A percentile compares a stretch with the other conserved stretches of the same genome.
phyloP scores from a whole-genome alignment of 2,329 filamentous ascomycete genomes.

The Diplodia intermedia region DNA sequence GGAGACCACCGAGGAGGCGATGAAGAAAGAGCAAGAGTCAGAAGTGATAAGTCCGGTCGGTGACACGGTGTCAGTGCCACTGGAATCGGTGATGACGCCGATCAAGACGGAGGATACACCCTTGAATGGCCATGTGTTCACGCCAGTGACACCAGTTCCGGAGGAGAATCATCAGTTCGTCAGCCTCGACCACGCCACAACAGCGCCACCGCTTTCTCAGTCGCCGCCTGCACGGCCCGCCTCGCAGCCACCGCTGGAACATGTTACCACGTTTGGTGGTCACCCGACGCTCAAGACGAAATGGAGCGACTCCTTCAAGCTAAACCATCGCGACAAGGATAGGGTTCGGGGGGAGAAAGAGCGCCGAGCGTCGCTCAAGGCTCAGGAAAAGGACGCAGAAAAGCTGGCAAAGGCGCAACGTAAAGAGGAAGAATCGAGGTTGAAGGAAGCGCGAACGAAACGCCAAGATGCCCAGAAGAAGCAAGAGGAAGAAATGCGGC shows the following conservation, averaged over 20 bases:
- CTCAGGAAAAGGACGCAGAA: conserved; percentile 61
- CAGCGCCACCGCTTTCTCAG: conserved; percentile 57
- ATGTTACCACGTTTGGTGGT: conserved; percentile 39
- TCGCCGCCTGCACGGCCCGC: conserved; percentile 31
- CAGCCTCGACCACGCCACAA: conserved; percentile 70
- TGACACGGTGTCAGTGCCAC: conserved; percentile 64
- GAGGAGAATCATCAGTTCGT: conserved; percentile 59
- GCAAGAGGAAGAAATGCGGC: conserved; percentile 68
- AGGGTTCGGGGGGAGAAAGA: conserved; percentile 38
- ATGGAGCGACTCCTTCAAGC: conserved; percentile 24
- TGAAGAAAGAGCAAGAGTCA: conserved; percentile 80
- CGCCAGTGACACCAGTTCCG: conserved; percentile 49
- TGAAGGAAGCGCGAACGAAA: conserved; percentile 44
- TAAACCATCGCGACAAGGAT: conserved; percentile 26
- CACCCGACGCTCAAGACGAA: conserved; percentile 21
- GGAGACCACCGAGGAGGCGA: conserved; percentile 76
- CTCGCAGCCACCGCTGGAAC: conserved; percentile 44
- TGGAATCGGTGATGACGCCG: conserved; percentile 48
- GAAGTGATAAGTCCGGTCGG: conserved; percentile 67
- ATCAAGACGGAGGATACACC: conserved; percentile 39
- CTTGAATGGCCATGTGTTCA: conserved; percentile 44
- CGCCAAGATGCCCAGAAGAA: conserved; percentile 64
- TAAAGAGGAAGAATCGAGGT: conserved; percentile 51
- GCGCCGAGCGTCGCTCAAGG: conserved; percentile 37
- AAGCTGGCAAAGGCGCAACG: conserved; percentile 56